Evolutionary conservation across 768 basidiomycete species (phyloP).

Genomic region (Floccularia luteovirens): DNA sequence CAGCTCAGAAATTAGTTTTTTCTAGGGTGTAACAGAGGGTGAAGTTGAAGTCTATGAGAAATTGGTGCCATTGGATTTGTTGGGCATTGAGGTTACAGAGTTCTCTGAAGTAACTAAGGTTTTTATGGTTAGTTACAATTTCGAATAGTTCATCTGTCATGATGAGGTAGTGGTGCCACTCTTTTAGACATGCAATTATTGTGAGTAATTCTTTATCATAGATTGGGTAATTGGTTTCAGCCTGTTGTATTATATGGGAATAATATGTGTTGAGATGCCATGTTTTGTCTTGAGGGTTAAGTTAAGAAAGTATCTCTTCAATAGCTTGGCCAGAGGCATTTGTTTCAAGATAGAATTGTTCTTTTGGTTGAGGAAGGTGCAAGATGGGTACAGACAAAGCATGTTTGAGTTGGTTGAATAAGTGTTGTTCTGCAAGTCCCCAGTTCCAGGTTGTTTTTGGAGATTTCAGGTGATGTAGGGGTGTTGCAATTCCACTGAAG

Average conservation of each 20-base stretch:
- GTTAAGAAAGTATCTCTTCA: slow-evolving; percentile 25
- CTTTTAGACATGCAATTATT: background rate
- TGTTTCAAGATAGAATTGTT: slow-evolving; percentile 17
- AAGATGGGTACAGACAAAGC: slow-evolving; percentile 18
- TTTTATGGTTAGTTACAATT: slow-evolving; percentile 8
- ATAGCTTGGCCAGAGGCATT: slow-evolving; percentile 22
- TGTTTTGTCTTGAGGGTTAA: slow-evolving; percentile 13
- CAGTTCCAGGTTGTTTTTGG: slow-evolving; percentile 20
- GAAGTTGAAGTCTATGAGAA: slow-evolving; percentile 7
- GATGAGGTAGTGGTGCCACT: background rate
- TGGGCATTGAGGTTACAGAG: slow-evolving; percentile 5
- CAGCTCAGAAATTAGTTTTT: slow-evolving; percentile 6
- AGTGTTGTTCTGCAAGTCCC: slow-evolving; percentile 10
- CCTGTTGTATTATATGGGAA: slow-evolving; percentile 19
- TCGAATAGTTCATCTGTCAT: background rate
- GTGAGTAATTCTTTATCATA: slow-evolving; percentile 1
- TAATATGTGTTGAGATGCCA: slow-evolving; percentile 22
- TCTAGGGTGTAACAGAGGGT: slow-evolving; percentile 7
- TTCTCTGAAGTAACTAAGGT: slow-evolving; percentile 5
- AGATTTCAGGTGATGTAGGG: slow-evolving; percentile 16
- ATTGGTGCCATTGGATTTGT: slow-evolving; percentile 9
- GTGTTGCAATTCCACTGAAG: slow-evolving; percentile 19
- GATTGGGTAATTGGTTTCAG: slow-evolving; percentile 3
- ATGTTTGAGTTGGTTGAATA: slow-evolving; percentile 21
- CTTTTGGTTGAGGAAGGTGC: slow-evolving; percentile 8